Evolutionary conservation across 1,284 basidiomycete genomes (phyloP).

Genomic region (Lentinula novae-zelandiae): DNA sequence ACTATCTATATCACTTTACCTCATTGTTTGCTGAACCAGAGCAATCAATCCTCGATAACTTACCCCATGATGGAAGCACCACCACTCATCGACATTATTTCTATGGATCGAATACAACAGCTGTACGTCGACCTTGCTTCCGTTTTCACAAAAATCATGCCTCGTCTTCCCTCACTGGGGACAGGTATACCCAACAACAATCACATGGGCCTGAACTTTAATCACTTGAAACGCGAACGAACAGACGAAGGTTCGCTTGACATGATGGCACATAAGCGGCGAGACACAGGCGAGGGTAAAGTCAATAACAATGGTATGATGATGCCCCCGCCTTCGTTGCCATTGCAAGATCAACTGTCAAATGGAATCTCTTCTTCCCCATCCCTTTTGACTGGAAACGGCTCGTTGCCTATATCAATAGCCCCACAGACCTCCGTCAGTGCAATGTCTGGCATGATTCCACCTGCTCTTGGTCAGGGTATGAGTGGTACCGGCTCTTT

Average conservation of each 20-base stretch:
- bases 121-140: slow-evolving; percentile 58
- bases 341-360: slow-evolving; percentile 11
- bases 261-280: slow-evolving; percentile 48
- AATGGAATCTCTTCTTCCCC: slow-evolving; percentile 13
- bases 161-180: slow-evolving; percentile 37
- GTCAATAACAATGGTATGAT: slow-evolving; percentile 25
- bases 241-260: slow-evolving; percentile 42
- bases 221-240: slow-evolving; percentile 56
- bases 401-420: slow-evolving; percentile 22
- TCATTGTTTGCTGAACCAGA: background rate
- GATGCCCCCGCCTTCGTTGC: slow-evolving; percentile 31
- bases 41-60: background rate
- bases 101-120: slow-evolving; percentile 56
- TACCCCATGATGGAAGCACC: slow-evolving; percentile 55
- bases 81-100: slow-evolving; percentile 42
- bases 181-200: slow-evolving; percentile 24
- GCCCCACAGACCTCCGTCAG: slow-evolving; percentile 39
- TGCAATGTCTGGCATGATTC: slow-evolving; percentile 32
- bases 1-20: background rate
- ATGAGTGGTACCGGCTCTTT: slow-evolving; percentile 19
- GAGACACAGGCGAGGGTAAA: slow-evolving; percentile 65
- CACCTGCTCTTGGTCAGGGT: slow-evolving; percentile 18
- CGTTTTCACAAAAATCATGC: slow-evolving; percentile 57
- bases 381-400: slow-evolving; percentile 27
- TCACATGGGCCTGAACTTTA: slow-evolving; percentile 19